phyloP scores from a whole-genome alignment of 495 filamentous ascomycete genomes.

The Hypoxylon intermedium region DNA sequence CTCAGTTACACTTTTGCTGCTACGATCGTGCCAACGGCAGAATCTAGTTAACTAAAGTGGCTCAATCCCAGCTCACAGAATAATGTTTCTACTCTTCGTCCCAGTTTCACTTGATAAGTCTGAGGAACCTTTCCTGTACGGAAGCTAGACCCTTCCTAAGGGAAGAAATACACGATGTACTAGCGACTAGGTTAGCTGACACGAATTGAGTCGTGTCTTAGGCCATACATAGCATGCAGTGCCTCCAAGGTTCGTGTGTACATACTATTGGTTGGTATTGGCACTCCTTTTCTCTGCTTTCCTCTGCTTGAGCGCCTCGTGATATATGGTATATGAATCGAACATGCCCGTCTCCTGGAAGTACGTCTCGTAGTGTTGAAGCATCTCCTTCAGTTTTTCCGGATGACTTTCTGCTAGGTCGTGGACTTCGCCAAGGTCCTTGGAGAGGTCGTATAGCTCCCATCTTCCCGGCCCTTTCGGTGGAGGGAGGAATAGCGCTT shows the following conservation, averaged over 20 bases:
- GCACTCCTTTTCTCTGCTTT: constrained; percentile 5
- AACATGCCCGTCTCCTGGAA: constrained; percentile 65
- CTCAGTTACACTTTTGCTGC: too few species aligned
- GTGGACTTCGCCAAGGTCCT: constrained; percentile 48
- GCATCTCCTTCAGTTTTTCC: constrained; percentile 42
- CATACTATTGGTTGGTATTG: not conserved
- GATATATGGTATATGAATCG: constrained; percentile 34
- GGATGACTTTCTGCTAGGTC: constrained; percentile 40
- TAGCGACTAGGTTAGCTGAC: too few species aligned
- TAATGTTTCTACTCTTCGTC: constrained; percentile 13
- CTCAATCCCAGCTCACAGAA: too few species aligned
- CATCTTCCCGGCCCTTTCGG: constrained; percentile 37
- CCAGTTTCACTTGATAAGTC: constrained; percentile 20
- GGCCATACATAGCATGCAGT: too few species aligned
- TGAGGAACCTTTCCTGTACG: constrained; percentile 7
- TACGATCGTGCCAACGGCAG: too few species aligned
- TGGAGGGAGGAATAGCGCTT: constrained; percentile 43
- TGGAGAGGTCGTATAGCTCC: constrained; percentile 47
- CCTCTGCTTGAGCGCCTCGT: constrained; percentile 29
- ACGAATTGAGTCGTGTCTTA: too few species aligned
- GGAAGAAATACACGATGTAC: constrained; percentile 5
- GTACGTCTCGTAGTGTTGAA: constrained; percentile 47
- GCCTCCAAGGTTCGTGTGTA: too few species aligned
- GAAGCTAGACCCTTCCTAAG: constrained; percentile 10
- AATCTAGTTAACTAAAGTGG: too few species aligned